A percentile compares a stretch with the other conserved stretches of the same genome.
Conservation (phyloP, 352 stramenopile species). For the Pythium plurisporium region DNA sequence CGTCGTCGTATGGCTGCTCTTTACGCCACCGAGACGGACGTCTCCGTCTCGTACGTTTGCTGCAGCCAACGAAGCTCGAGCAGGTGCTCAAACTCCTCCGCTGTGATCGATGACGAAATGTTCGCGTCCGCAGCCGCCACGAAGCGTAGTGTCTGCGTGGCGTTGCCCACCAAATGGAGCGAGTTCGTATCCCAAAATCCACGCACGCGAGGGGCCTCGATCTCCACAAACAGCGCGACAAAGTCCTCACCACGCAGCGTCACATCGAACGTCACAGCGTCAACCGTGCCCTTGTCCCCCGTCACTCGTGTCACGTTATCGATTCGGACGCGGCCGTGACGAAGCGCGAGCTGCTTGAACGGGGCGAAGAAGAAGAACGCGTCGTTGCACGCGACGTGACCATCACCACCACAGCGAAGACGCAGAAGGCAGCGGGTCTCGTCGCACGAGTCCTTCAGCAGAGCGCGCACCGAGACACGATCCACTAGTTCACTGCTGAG, state of each 20-base stretch:
- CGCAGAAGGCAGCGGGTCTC: constrained; percentile 52
- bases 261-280: constrained; percentile 31
- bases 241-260: constrained; percentile 41
- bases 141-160: constrained; percentile 50
- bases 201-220: constrained; percentile 38
- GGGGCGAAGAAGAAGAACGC: constrained; percentile 62
- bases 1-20: background rate
- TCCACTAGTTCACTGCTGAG: constrained; percentile 8
- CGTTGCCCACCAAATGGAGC: constrained; percentile 65
- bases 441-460: constrained; percentile 34
- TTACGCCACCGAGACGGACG: background rate
- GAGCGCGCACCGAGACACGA: background rate
- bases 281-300: constrained; percentile 6
- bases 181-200: constrained; percentile 74
- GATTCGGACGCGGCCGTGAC: constrained; percentile 28
- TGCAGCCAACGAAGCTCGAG: constrained; percentile 67
- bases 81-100: constrained; percentile 31
- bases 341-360: constrained; percentile 58
- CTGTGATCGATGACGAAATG: constrained; percentile 13
- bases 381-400: constrained; percentile 29
- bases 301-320: constrained; percentile 8
- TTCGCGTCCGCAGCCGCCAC: constrained; percentile 18
- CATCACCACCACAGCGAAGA: constrained; percentile 25
- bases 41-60: constrained; percentile 41
- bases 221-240: constrained; percentile 75